These are phyloP conservation scores for Parmelia sp. DNA, from an alignment of 495 filamentous ascomycete genomes.

Conservation along the genomic window DNA sequence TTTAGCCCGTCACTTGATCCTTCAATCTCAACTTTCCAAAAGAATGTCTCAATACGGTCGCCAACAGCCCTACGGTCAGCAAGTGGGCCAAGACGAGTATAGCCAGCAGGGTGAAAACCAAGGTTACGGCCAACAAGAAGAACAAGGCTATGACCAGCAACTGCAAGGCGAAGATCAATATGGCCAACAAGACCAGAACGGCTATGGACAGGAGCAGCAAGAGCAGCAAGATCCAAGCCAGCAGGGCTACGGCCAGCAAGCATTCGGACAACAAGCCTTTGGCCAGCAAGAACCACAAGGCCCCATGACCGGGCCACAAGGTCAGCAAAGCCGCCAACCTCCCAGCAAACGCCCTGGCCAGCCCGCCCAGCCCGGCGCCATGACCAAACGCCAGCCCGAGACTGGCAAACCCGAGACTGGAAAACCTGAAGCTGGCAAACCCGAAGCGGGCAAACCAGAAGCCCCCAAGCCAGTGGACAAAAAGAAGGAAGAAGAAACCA, in stretches of 20 bases:
- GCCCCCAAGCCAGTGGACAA: neutral
- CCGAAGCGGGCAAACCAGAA: neutral
- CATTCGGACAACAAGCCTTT: neutral
- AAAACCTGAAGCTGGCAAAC: too few relatives aligned
- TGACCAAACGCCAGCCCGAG: neutral
- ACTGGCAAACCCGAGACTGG: neutral
- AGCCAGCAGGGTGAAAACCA: neutral
- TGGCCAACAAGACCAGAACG: conserved; percentile 12
- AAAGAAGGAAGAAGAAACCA: neutral
- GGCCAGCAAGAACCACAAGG: neutral
- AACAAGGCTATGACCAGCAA: conserved; percentile 4
- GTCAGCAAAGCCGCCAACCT: neutral
- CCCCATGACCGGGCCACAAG: neutral
- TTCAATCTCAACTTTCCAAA: conserved; percentile 20
- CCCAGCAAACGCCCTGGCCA: conserved; percentile 5
- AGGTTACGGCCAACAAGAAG: conserved; percentile 1
- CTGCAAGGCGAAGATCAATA: conserved; percentile 11
- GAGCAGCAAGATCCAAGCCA: neutral
- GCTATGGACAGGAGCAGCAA: conserved; percentile 10
- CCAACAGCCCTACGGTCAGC: conserved; percentile 11
- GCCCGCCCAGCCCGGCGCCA: conserved; percentile 7
- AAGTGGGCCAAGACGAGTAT: neutral
- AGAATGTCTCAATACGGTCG: conserved; percentile 25
- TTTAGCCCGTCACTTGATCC: conserved; percentile 15
- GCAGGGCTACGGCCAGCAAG: neutral